These are phyloP conservation scores for Trypanosoma vivax DNA, from an alignment of 208 protist genomes.

Conservation along the genomic window DNA sequence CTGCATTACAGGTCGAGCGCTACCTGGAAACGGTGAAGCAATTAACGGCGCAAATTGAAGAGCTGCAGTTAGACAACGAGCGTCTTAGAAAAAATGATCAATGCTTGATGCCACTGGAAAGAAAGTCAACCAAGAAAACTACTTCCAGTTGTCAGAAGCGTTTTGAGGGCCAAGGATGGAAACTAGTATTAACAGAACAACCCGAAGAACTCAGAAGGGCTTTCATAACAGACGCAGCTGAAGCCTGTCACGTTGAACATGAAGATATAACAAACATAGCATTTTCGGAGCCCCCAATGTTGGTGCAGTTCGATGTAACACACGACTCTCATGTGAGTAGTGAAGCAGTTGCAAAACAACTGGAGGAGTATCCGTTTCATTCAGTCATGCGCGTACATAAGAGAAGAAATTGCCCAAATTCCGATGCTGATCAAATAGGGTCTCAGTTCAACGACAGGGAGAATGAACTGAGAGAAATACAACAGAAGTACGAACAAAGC, in stretches of 20 bases:
- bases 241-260: background rate
- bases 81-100: background rate
- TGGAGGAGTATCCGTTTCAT: background rate
- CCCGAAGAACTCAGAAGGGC: no score
- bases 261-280: background rate
- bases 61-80: background rate
- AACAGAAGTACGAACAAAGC: background rate
- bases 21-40: background rate
- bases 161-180: no score
- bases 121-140: no score
- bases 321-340: background rate
- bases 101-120: background rate
- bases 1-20: no score
- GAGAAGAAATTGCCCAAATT: background rate
- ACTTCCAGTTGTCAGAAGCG: no score
- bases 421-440: background rate
- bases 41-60: no score
- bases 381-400: conserved; percentile 3
- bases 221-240: no score
- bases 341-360: background rate
- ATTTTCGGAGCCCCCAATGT: background rate
- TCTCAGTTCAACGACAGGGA: conserved; percentile 3
- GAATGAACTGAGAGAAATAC: background rate
- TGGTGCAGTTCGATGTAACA: background rate
- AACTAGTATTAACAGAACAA: no score